Evolutionary conservation across 1,284 basidiomycete genomes (phyloP).

Genomic region (Ganoderma boninense): DNA sequence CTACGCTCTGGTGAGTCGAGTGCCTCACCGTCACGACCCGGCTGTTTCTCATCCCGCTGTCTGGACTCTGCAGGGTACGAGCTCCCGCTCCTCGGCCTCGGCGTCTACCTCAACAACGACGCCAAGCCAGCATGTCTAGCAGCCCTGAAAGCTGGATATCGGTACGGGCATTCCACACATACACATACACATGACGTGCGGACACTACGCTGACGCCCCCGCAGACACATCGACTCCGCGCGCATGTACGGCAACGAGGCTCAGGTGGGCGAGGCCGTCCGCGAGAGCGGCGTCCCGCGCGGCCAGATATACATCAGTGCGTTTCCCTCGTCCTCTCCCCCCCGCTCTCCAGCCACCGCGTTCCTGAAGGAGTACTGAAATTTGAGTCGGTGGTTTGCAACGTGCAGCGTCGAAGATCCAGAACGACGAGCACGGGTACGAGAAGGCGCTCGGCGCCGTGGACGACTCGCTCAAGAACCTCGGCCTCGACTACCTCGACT

Average conservation of each 20-base stretch:
- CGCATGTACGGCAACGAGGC: constrained; percentile 81
- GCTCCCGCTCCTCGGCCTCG: constrained; percentile 66
- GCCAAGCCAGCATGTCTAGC: constrained; percentile 64
- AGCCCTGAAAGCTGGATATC: constrained; percentile 79
- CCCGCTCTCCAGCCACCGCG: too few relatives aligned
- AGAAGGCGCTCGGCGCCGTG: constrained; percentile 33
- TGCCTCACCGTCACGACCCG: background rate
- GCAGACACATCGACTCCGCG: constrained; percentile 75
- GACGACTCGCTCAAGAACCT: constrained; percentile 33
- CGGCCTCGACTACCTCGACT: constrained; percentile 55
- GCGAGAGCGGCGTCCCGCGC: constrained; percentile 58
- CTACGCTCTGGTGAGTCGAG: background rate
- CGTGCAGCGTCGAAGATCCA: constrained; percentile 36
- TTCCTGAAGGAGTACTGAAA: too few relatives aligned
- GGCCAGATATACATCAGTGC: constrained; percentile 76
- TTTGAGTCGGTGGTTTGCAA: too few relatives aligned
- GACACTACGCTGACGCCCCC: background rate
- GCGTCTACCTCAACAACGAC: constrained; percentile 81
- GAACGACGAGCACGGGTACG: constrained; percentile 38
- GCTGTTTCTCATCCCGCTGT: too few relatives aligned
- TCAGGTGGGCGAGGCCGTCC: constrained; percentile 65
- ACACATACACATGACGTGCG: background rate
- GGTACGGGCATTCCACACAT: constrained; percentile 53
- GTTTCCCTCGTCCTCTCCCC: too few relatives aligned
- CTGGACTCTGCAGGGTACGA: too few relatives aligned